Evolutionary conservation across 1,139 yeast genomes (phyloP), one percentile per base, ranked within the genome.

Genomic region (Zygosaccharomyces sapae): DNA sequence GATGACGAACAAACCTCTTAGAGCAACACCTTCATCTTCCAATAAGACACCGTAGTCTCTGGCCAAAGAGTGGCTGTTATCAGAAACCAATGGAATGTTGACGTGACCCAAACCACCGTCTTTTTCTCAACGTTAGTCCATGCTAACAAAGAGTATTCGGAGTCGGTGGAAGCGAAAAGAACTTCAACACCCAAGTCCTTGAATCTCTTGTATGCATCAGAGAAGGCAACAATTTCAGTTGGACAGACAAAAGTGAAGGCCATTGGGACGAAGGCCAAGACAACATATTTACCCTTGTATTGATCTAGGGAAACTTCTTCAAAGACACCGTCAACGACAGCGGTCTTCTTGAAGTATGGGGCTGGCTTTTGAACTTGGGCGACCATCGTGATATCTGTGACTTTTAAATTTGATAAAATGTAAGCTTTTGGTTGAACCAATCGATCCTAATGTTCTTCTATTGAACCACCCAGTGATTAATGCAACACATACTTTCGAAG

Each of bases 181-280:
- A 92, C 83, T 75, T 88, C 86, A 61, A 89, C 82, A 65, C 83
- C 92, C 71, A 88, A 84, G 60, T 81, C 95, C 62, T 84, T 73
- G 75, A 92, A 92, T 78, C 84, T 82, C 78, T 84, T 81, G 62
- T 81, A 85, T 61, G 96, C 96, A 63, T 90, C 96, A 56, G 96
- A 86, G 84, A 88, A 92, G 64, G 97, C 97, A 74, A 92, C 83
- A 77, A 90, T 89, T 79, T 90, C 97, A 59, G 97, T 92, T 71
- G 97, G 98, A 76, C 98, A 92, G 58, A 92, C 97, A 65, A 92
- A 92, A 56, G 98, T 92, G 89, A 92, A 92, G 49, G 97, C 97
- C 80, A 90, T 79, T 73, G 98, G 98, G 71, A 92, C 85, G 77
- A 92, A 92, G 58, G 95, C 97, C 67, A 92, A 79, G 59, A 92